A percentile compares a stretch with the other conserved stretches of the same genome.
Evolutionary conservation across 192 early-diverging fungal species (phyloP).

Genomic region (Entomortierella lignicola): DNA sequence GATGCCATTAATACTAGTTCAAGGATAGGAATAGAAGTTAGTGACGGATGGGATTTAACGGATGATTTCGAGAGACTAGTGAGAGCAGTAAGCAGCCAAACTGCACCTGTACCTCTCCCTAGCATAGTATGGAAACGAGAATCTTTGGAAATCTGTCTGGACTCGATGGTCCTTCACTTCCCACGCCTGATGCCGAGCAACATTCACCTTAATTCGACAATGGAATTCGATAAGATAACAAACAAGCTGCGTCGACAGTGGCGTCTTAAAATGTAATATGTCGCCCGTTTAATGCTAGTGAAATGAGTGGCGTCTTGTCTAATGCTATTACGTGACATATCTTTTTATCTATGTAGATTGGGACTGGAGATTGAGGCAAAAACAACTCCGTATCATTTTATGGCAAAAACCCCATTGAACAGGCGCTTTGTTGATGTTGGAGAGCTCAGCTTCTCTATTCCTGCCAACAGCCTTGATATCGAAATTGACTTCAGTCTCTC

Average conservation of each 20-base stretch:
- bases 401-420: not conserved
- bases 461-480: conserved; percentile 29
- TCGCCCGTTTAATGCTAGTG: no score
- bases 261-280: conserved; percentile 37
- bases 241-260: conserved; percentile 15
- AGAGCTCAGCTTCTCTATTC: conserved; percentile 16
- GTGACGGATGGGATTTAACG: conserved; percentile 33
- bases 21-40: not conserved
- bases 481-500: conserved; percentile 12
- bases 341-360: conserved; percentile 9
- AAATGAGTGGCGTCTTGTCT: no score
- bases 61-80: conserved; percentile 24
- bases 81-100: not conserved
- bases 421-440: conserved; percentile 21
- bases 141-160: conserved; percentile 17
- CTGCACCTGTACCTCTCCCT: conserved; percentile 25
- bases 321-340: no score
- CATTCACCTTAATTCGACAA: conserved; percentile 21
- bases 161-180: conserved; percentile 19
- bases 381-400: conserved; percentile 5
- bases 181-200: conserved; percentile 24
- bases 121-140: conserved; percentile 22
- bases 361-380: conserved; percentile 23
- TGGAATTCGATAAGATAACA: conserved; percentile 11
- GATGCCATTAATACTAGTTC: not conserved